Base-by-base conservation (phyloP, 306 rosid species). In the Ziziphus jujuba region DNA sequence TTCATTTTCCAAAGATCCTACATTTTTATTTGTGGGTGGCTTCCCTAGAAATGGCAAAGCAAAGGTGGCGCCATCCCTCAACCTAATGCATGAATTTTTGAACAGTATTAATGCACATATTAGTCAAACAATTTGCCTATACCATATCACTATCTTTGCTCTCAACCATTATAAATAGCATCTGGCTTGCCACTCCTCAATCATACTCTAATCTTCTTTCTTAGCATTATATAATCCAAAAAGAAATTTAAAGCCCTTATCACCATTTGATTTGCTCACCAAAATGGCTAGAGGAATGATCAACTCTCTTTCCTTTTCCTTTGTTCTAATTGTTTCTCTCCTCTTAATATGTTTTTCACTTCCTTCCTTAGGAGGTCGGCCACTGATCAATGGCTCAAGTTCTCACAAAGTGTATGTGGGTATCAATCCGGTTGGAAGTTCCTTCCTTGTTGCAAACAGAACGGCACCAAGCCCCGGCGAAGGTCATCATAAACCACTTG, bases 221-320 rank as follows among this genome's bases (percentile, higher is more conserved):
- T n/a, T n/a, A n/a, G n/a, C n/a, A n/a, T n/a, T n/a, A n/a, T n/a
- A n/a, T n/a, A n/a, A n/a, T n/a, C n/a, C n/a, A n/a, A n/a, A 36
- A 2, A 36, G 43, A 36, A 36, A 36, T 36, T 36, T 7, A 36
- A 36, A 36, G 43, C 43, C 43, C 2, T 7, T 6, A 35, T 35
- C 40, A 3, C 40, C 40, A 35, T 31, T 13, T 28, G 11, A 33
- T 5, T 28, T 13, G 14, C 3, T 0, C 14, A 15, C 66, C 55
- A 66, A 66, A 56, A 87, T 87, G 95, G 72, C 66, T 28, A 65
- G 65, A 72, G 74, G 24, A 72, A 14, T 56, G 9, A 54, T 74
- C 81, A 76, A 70, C 22, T 80, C 61, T 36, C 7, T 74, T 51
- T 53, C 73, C 56, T 17, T 76, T n/a, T 59, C 71, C 23, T 40